Percentiles rank a stretch among this genome's conserved stretches.
Evolutionary conservation across 179 eudicot genomes (phyloP).

Genomic region (Beta lomatogona): DNA sequence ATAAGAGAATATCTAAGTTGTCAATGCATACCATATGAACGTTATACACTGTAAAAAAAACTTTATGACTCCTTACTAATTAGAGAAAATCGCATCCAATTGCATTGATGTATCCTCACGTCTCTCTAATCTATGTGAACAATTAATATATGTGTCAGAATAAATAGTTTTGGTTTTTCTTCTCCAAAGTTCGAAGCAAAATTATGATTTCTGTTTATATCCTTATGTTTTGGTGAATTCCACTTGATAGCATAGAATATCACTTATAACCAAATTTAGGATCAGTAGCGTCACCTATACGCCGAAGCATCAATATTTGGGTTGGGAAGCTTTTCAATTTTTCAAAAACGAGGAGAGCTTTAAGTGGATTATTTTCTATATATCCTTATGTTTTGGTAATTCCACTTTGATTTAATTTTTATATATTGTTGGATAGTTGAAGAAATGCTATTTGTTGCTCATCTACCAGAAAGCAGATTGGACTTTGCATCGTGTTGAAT

Average conservation of each 20-base stretch:
- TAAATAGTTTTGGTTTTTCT: no score
- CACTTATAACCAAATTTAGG: not conserved
- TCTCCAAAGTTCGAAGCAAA: not conserved
- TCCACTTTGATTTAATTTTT: not conserved
- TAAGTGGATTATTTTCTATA: not conserved
- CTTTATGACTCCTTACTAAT: not conserved
- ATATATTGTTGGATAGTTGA: slow-evolving; percentile 2
- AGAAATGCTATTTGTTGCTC: not conserved
- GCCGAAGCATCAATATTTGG: not conserved
- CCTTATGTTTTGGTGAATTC: no score
- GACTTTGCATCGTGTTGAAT: slow-evolving; percentile 86
- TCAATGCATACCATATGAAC: not conserved
- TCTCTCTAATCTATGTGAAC: not conserved
- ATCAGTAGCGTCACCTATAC: not conserved
- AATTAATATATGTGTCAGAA: not conserved
- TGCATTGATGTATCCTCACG: not conserved
- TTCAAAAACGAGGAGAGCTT: not conserved
- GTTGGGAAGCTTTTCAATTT: not conserved
- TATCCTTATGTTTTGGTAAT: not conserved
- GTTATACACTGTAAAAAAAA: not conserved
- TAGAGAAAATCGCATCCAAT: not conserved
- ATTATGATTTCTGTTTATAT: no score
- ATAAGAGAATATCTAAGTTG: not conserved
- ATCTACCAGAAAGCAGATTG: slow-evolving; percentile 76
- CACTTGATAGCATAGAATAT: not conserved